phyloP scores from a whole-genome alignment of 75 land plant species.

The Picea sitchensis region DNA sequence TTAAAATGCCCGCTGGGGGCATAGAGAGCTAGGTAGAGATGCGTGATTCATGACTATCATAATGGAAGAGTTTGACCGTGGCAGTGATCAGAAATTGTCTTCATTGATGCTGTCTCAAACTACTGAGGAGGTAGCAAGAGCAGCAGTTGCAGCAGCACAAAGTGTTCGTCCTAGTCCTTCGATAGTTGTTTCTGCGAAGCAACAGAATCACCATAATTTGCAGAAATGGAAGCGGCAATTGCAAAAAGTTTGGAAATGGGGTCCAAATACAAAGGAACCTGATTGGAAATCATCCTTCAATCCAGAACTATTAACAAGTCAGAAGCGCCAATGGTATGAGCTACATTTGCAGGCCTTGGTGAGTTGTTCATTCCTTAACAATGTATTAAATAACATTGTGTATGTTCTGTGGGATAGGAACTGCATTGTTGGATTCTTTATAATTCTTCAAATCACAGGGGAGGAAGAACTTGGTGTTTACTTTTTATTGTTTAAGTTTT shows the following conservation, averaged over 20 bases:
- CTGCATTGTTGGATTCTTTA: neutral
- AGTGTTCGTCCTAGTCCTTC: conserved; percentile 14
- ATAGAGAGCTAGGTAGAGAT: no score
- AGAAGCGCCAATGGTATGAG: conserved; percentile 96
- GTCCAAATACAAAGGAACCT: conserved; percentile 37
- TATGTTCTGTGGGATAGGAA: neutral
- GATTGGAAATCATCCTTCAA: conserved; percentile 42
- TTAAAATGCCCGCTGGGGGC: no score
- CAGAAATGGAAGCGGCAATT: conserved; percentile 45
- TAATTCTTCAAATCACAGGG: neutral
- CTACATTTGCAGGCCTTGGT: conserved; percentile 69
- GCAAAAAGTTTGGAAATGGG: conserved; percentile 65
- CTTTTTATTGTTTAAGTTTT: neutral
- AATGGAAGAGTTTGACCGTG: neutral
- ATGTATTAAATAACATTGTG: neutral
- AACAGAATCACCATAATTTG: conserved; percentile 30
- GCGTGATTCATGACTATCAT: neutral
- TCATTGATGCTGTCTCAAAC: conserved; percentile 4
- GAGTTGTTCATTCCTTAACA: neutral
- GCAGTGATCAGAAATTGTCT: neutral
- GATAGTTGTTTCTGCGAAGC: conserved; percentile 15
- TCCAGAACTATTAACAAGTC: conserved; percentile 84
- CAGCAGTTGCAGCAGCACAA: conserved; percentile 13
- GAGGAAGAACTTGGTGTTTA: neutral
- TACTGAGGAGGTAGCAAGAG: conserved; percentile 12